Conservation (phyloP, 768 basidiomycete genomes). For the Botryobasidium botryosum region DNA sequence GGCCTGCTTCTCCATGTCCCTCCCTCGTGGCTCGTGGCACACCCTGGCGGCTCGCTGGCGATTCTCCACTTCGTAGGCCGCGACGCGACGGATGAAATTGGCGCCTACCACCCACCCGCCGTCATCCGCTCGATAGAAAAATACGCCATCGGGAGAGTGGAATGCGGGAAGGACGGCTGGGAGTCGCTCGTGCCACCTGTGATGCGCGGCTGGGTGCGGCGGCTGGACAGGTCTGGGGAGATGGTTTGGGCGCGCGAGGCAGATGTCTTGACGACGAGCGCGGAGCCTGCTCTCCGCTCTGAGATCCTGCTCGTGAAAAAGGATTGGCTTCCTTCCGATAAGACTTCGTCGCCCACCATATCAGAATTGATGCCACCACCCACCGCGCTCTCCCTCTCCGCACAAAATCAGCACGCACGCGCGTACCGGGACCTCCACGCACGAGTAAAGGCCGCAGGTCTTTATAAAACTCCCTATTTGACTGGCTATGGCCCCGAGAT, state of each 20-base stretch:
- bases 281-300: constrained; percentile 16
- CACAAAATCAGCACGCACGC: constrained; percentile 47
- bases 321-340: constrained; percentile 15
- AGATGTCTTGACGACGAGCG: constrained; percentile 3
- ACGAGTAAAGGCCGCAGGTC: constrained; percentile 55
- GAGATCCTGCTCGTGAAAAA: constrained; percentile 48
- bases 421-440: constrained; percentile 71
- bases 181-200: constrained; percentile 71
- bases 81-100: constrained; percentile 88
- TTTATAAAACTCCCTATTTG: constrained; percentile 72
- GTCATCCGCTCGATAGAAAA: constrained; percentile 35
- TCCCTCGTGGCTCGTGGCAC: constrained; percentile 57
- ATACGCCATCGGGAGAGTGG: constrained; percentile 56
- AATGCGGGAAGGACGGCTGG: constrained; percentile 39
- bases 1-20: constrained; percentile 49
- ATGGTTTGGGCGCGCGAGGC: constrained; percentile 12
- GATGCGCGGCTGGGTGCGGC: constrained; percentile 66
- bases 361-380: constrained; percentile 20
- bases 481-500: constrained; percentile 83
- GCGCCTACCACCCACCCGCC: constrained; percentile 67
- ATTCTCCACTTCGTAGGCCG: constrained; percentile 91
- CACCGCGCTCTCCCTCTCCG: constrained; percentile 25
- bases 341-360: constrained; percentile 12
- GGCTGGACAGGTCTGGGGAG: constrained; percentile 20
- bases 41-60: constrained; percentile 80